Evolutionary conservation across 2,329 filamentous ascomycete species (phyloP).

Genomic region (Volutella citrinella): DNA sequence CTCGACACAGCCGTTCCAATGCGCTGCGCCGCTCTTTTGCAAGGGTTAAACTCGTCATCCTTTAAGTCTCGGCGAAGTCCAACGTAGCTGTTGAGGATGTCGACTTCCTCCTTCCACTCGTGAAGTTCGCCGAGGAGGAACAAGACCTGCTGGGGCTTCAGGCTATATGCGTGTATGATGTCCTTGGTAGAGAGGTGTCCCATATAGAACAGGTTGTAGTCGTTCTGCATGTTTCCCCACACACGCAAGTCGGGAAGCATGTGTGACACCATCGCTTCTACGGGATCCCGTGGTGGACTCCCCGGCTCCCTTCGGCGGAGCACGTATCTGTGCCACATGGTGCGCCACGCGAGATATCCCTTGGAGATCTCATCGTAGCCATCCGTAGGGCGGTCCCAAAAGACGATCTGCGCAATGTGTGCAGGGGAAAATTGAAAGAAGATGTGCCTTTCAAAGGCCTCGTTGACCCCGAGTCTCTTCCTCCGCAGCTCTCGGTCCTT

Average conservation of each 20-base stretch:
- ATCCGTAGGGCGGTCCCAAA: not conserved
- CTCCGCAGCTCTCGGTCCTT: not conserved
- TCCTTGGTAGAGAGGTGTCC: conserved; percentile 5
- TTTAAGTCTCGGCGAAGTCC: conserved; percentile 9
- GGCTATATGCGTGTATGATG: conserved; percentile 12
- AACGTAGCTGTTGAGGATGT: conserved; percentile 16
- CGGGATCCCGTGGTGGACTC: not conserved
- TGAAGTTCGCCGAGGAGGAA: conserved; percentile 4
- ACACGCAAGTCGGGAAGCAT: conserved; percentile 6
- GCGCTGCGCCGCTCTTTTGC: conserved; percentile 13
- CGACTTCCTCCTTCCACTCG: conserved; percentile 10
- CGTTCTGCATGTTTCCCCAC: conserved; percentile 15
- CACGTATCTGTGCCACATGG: conserved; percentile 12
- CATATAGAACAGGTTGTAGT: conserved; percentile 9
- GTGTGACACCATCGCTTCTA: not conserved
- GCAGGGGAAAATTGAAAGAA: not conserved
- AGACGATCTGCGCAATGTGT: not conserved
- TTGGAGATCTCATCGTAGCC: conserved; percentile 12
- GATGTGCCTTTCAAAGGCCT: not conserved
- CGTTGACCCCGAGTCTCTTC: not conserved
- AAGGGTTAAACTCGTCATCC: conserved; percentile 1
- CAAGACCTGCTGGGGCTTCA: conserved; percentile 3
- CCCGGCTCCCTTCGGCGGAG: conserved; percentile 2
- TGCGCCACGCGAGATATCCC: conserved; percentile 14
- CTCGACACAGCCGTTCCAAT: conserved; percentile 9